These are phyloP conservation scores for Penicillium nordicum DNA, from an alignment of 2,329 filamentous ascomycete species.

Conservation along the genomic window DNA sequence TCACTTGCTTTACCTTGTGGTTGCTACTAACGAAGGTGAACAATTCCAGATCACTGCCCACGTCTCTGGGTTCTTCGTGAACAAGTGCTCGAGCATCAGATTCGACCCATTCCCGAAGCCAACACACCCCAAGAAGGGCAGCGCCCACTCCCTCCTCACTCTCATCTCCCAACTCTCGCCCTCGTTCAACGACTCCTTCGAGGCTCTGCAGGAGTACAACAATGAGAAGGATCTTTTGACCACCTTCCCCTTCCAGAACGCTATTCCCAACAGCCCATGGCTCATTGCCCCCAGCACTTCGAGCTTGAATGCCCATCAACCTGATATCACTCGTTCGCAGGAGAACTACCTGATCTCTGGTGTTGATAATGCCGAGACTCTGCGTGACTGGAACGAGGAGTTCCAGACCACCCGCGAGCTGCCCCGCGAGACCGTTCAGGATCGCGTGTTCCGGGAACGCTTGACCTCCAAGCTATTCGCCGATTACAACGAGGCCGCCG, in stretches of 20 bases:
- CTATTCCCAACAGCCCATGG: constrained; percentile 90
- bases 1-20: constrained; percentile 83
- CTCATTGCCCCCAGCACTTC: constrained; percentile 66
- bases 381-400: constrained; percentile 98
- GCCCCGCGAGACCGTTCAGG: constrained; percentile 88
- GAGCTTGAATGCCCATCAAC: constrained; percentile 66
- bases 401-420: constrained; percentile 96
- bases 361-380: constrained; percentile 86
- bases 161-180: constrained; percentile 76
- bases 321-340: constrained; percentile 85
- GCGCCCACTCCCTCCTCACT: constrained; percentile 80
- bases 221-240: constrained; percentile 81
- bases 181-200: constrained; percentile 74
- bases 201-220: constrained; percentile 77
- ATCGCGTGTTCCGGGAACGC: constrained; percentile 91
- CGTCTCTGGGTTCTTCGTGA: constrained; percentile 93
- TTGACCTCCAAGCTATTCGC: constrained; percentile 94
- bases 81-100: constrained; percentile 91
- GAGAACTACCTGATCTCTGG: constrained; percentile 88
- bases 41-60: constrained; percentile 91
- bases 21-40: constrained; percentile 91
- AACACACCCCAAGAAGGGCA: constrained; percentile 67
- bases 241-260: constrained; percentile 93
- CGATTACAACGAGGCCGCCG: constrained; percentile 94
- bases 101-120: constrained; percentile 85